phyloP scores from a whole-genome alignment of 2,329 filamentous ascomycete species.

The Ophiosphaerella narmari region DNA sequence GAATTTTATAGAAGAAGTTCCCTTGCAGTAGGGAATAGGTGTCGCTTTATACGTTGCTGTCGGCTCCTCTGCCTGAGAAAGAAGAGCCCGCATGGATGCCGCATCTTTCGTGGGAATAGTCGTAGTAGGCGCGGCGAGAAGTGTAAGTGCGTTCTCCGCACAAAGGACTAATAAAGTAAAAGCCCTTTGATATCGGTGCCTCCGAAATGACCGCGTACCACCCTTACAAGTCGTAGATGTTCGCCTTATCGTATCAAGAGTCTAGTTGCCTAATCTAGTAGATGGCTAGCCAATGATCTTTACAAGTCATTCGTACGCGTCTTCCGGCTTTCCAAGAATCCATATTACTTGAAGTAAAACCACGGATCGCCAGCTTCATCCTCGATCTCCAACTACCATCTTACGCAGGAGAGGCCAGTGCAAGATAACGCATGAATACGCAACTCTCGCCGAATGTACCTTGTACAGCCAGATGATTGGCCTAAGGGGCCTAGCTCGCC shows the following conservation, averaged over 20 bases:
- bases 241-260: neutral
- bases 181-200: conserved; percentile 22
- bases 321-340: conserved; percentile 9
- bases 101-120: neutral
- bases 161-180: too few relatives aligned
- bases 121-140: conserved; percentile 4
- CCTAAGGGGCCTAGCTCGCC: too few relatives aligned
- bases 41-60: conserved; percentile 12
- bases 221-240: neutral
- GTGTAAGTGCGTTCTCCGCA: neutral
- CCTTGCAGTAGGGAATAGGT: conserved; percentile 3
- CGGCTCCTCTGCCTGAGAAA: neutral
- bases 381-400: conserved; percentile 9
- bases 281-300: conserved; percentile 1
- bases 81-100: too few relatives aligned
- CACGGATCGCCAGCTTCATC: conserved; percentile 12
- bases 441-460: conserved; percentile 6
- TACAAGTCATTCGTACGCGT: conserved; percentile 4
- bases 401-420: conserved; percentile 8
- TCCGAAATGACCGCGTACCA: neutral
- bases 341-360: conserved; percentile 3
- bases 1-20: conserved; percentile 5
- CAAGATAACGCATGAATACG: conserved; percentile 8
- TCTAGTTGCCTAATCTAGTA: conserved; percentile 4
- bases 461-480: conserved; percentile 10